These are phyloP conservation scores for Rhododendron ovatum DNA, from an alignment of 148 eudicot genomes.

Conservation along the genomic window DNA sequence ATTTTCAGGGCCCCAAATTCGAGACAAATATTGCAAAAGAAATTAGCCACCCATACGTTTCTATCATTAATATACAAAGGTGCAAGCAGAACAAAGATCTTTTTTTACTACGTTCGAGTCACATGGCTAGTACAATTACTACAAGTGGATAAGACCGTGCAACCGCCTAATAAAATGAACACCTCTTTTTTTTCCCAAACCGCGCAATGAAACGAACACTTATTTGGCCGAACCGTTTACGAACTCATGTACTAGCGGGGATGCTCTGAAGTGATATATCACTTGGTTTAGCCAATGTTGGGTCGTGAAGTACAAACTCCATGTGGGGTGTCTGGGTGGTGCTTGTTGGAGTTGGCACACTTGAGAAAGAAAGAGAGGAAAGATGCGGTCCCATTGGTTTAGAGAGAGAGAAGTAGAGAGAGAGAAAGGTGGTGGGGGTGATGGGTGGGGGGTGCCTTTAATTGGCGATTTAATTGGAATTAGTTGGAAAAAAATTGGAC, in stretches of 20 bases:
- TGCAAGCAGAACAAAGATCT: too few relatives aligned
- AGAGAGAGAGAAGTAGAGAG: slow-evolving; percentile 18
- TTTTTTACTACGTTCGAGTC: too few relatives aligned
- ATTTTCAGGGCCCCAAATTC: too few relatives aligned
- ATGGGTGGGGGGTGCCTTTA: slow-evolving; percentile 25
- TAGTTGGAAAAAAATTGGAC: slow-evolving; percentile 56
- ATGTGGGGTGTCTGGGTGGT: not conserved
- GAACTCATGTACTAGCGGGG: not conserved
- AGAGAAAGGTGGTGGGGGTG: not conserved
- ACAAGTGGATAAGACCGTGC: not conserved
- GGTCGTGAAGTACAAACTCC: not conserved
- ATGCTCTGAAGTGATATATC: not conserved
- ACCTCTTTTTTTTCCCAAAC: too few relatives aligned
- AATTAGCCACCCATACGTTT: not conserved
- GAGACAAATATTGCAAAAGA: too few relatives aligned
- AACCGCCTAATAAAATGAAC: not conserved
- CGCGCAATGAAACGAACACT: too few relatives aligned
- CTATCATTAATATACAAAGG: too few relatives aligned
- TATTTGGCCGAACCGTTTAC: too few relatives aligned
- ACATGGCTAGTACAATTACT: too few relatives aligned
- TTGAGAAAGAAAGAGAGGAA: not conserved
- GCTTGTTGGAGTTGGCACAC: not conserved
- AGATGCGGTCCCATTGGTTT: slow-evolving; percentile 32
- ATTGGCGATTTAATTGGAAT: slow-evolving; percentile 48
- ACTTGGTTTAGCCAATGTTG: not conserved